Evolutionary conservation across 371 early-diverging fungal genomes (phyloP).

Genomic region (Mortierella sp.): DNA sequence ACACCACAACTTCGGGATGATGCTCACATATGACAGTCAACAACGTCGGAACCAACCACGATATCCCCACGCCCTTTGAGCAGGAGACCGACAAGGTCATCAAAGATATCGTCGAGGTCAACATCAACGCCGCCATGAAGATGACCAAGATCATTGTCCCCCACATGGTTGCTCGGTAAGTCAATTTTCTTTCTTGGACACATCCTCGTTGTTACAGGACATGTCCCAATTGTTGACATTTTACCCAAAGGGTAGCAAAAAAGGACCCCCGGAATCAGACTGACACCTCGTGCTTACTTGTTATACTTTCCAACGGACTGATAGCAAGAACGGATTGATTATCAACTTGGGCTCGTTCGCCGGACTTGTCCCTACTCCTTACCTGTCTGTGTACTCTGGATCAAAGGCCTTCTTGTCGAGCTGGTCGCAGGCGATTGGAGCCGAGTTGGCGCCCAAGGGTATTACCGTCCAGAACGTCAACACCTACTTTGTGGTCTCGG

Average conservation of each 20-base stretch:
- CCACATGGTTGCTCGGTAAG: constrained; percentile 70
- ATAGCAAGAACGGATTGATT: constrained; percentile 86
- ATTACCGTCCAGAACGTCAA: constrained; percentile 92
- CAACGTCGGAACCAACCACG: constrained; percentile 95
- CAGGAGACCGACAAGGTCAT: constrained; percentile 80
- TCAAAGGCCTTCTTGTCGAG: constrained; percentile 94
- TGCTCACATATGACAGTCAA: too few relatives aligned
- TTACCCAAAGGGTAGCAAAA: background rate
- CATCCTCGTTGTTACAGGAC: too few relatives aligned
- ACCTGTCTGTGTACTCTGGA: constrained; percentile 93
- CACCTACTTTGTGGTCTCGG: constrained; percentile 93
- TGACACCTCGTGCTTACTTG: background rate
- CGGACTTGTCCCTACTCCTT: constrained; percentile 90
- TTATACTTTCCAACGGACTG: background rate
- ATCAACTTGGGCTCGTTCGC: constrained; percentile 96
- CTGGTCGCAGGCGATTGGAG: constrained; percentile 92
- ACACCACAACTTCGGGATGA: too few relatives aligned
- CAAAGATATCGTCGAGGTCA: constrained; percentile 88
- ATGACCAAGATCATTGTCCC: constrained; percentile 90
- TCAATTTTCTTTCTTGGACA: background rate
- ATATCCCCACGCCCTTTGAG: constrained; percentile 63
- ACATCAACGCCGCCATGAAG: constrained; percentile 86
- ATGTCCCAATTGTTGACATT: background rate
- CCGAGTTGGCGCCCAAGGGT: constrained; percentile 81
- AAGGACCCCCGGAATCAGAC: too few relatives aligned